These are phyloP conservation scores for Euphorbia tirucalli DNA, from an alignment of 345 rosid species.

Conservation along the genomic window DNA sequence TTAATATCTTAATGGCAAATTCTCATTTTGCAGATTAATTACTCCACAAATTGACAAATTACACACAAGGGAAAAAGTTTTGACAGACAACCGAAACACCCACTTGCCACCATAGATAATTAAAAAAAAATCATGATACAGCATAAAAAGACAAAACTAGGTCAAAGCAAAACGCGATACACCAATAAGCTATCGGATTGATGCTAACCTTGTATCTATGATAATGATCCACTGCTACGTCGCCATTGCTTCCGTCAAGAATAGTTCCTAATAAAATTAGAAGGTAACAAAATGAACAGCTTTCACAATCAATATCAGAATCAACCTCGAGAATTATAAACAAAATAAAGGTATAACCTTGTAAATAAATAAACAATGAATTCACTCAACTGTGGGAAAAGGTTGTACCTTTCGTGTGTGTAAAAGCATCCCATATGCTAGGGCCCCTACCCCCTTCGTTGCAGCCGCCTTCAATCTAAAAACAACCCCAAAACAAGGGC, in stretches of 20 bases:
- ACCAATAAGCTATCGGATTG: neutral
- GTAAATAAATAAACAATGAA: neutral
- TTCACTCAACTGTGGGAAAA: neutral
- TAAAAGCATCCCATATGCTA: constrained; percentile 80
- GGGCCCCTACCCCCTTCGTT: constrained; percentile 75
- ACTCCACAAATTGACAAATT: neutral
- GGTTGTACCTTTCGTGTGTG: constrained; percentile 54
- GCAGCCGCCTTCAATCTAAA: constrained; percentile 86
- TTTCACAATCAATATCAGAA: neutral
- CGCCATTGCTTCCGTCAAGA: constrained; percentile 58
- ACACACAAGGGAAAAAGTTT: neutral
- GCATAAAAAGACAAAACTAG: neutral
- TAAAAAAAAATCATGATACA: neutral
- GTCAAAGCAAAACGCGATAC: neutral
- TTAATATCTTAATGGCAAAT: too few relatives aligned
- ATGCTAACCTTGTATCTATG: constrained; percentile 24
- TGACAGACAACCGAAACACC: neutral
- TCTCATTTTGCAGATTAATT: neutral
- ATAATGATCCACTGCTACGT: constrained; percentile 35
- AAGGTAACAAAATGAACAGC: neutral
- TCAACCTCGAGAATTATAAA: neutral
- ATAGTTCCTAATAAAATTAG: constrained; percentile 46
- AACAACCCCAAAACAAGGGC: constrained; percentile 12
- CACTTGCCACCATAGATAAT: neutral
- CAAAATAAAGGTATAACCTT: neutral